Percentiles rank a stretch among this genome's conserved stretches.
phyloP scores from a whole-genome alignment of 331 rosid species.

The Quercus phellos region DNA sequence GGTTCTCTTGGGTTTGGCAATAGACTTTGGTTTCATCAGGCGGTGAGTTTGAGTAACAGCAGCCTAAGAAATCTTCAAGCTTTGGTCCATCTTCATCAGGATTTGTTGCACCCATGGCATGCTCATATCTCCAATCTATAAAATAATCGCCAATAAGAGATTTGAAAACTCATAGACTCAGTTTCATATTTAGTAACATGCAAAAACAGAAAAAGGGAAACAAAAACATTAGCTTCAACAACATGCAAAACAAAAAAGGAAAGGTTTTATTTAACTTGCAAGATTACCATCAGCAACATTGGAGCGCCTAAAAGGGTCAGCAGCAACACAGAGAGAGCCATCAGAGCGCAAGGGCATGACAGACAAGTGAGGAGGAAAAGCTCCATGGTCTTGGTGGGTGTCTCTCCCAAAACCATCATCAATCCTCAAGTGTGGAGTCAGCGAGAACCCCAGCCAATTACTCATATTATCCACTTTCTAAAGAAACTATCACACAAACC shows the following conservation, averaged over 20 bases:
- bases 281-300: constrained; percentile 45
- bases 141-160: constrained; percentile 13
- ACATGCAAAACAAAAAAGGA: background rate
- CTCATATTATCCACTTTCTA: constrained; percentile 49
- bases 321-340: constrained; percentile 70
- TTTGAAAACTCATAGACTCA: background rate
- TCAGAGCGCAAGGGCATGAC: constrained; percentile 88
- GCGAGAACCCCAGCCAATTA: constrained; percentile 91
- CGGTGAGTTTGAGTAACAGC: constrained; percentile 65
- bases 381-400: constrained; percentile 38
- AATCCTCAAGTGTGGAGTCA: constrained; percentile 86
- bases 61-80: constrained; percentile 95
- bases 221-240: background rate
- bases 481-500: constrained; percentile 20
- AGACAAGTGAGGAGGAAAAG: constrained; percentile 38
- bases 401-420: constrained; percentile 64
- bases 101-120: constrained; percentile 46
- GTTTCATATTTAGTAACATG: background rate
- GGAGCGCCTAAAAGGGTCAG: constrained; percentile 48
- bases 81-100: constrained; percentile 65
- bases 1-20: constrained; percentile 40
- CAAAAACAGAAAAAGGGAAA: background rate
- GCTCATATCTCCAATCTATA: constrained; percentile 67
- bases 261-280: constrained; percentile 15
- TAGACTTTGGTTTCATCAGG: constrained; percentile 48